A percentile compares a stretch with the other conserved stretches of the same genome.
These are phyloP conservation scores for Borealophlyctis nickersoniae DNA, from an alignment of 192 early-diverging fungal species.

Conservation along the genomic window DNA sequence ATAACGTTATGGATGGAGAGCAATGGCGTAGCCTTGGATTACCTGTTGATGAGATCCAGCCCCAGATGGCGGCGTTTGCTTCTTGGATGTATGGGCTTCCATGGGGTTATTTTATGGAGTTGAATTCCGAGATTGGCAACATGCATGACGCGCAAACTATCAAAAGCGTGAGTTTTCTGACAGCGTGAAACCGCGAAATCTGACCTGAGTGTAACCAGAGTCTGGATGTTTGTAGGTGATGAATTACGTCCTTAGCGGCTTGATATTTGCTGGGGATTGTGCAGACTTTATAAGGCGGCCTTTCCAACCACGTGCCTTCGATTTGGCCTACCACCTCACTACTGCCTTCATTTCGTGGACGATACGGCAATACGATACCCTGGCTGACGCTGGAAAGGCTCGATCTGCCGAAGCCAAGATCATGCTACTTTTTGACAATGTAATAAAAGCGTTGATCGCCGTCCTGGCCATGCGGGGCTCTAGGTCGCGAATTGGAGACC, in stretches of 20 bases:
- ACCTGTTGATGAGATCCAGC: constrained; percentile 15
- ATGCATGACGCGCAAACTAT: too few relatives aligned
- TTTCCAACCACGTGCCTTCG: constrained; percentile 1
- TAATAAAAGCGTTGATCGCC: too few relatives aligned
- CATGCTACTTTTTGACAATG: too few relatives aligned
- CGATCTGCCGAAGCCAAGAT: too few relatives aligned
- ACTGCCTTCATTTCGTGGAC: constrained; percentile 11
- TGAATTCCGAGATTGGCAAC: constrained; percentile 14
- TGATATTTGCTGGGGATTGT: constrained; percentile 18
- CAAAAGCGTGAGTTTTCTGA: not conserved
- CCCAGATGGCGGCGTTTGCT: not conserved
- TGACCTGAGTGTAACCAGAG: not conserved
- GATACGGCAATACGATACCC: too few relatives aligned
- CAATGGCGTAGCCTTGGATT: constrained; percentile 20
- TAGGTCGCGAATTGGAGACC: too few relatives aligned
- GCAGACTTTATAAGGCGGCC: constrained; percentile 6
- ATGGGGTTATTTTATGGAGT: constrained; percentile 10
- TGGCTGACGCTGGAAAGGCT: too few relatives aligned
- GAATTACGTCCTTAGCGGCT: constrained; percentile 2
- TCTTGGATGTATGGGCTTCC: constrained; percentile 17
- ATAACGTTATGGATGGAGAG: constrained; percentile 1
- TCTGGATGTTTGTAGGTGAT: constrained; percentile 1
- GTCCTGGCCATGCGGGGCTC: too few relatives aligned
- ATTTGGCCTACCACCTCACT: constrained; percentile 10
- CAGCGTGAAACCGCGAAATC: not conserved